Evolutionary conservation across 139 green algal genomes (phyloP), one percentile per base, ranked within the genome.

Genomic region (Chlamydomonas eustigma): DNA sequence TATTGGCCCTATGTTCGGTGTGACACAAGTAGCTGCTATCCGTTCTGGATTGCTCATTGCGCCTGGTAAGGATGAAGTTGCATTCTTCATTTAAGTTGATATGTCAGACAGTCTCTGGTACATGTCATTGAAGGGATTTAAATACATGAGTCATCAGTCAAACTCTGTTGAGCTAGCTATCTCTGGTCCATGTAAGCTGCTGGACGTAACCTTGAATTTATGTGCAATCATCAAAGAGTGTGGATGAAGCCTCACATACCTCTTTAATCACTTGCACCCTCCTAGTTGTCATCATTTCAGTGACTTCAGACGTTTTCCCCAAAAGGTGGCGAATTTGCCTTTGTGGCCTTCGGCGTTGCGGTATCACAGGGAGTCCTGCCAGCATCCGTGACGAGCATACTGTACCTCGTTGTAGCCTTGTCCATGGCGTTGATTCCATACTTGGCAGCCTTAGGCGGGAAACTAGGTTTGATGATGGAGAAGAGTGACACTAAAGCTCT

Each of bases 321-420:
- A n/a, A n/a, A n/a, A 30, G 94, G 95, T n/a, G 96, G 96, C 24
- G 96, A 99, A 88, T 99, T 99, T 89, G 96, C 96, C 2, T 99
- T 99, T 82, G 96, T 99, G 25, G 90, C 94, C 24, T 98, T 98
- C 79, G 94, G 92, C 22, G 91, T 97, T 81, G 88, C 92, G 12
- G 92, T 95, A 63, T 44, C 77, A 30, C 78, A 51, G 0, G 76
- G 73, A n/a, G 72, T 88, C 44, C 79, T 88, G 73, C 83, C 81
- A 0, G 67, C 77, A 0, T 78, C 80, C 31, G 63, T 98, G 44
- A 93, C 87, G 71, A 93, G 86, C 73, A 71, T 96, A 78, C 85
- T 99, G 37, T 98, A 97, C 84, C 85, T 99, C 35, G 90, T 98
- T 63, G 96, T 99, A 3, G 94, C 92, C 30, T 86, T 99, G 34